These are phyloP conservation scores for Potentilla sterilis DNA, from an alignment of 306 rosid species.

Conservation along the genomic window DNA sequence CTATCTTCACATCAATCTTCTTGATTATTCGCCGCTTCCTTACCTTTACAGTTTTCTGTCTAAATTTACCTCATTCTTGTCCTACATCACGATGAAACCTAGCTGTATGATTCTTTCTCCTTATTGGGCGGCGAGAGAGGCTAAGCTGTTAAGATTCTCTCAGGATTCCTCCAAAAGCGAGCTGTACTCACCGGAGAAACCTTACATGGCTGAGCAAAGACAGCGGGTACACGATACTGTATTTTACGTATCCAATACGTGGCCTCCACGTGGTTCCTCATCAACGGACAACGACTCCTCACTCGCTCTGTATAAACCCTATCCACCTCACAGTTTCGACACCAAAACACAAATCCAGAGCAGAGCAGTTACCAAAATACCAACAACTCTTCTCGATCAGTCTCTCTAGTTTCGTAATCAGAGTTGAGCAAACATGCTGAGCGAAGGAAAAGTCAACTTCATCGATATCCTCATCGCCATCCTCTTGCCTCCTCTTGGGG, in stretches of 20 bases:
- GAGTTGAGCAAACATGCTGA: conserved; percentile 30
- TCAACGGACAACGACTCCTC: background rate
- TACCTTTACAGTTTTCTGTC: too few species aligned
- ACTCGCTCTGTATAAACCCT: background rate
- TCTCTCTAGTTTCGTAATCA: background rate
- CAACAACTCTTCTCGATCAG: background rate
- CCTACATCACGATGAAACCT: background rate
- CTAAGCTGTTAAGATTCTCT: background rate
- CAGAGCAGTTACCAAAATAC: background rate
- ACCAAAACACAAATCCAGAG: background rate
- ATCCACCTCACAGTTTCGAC: background rate
- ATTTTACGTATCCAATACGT: background rate
- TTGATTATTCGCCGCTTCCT: too few species aligned
- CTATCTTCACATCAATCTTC: too few species aligned
- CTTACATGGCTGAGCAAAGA: background rate
- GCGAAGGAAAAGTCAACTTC: conserved; percentile 45
- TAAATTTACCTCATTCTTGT: too few species aligned
- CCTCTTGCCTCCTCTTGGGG: conserved; percentile 86
- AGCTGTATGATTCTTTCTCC: conserved; percentile 4
- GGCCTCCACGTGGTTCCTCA: background rate
- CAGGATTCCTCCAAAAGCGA: background rate
- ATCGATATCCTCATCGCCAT: conserved; percentile 73
- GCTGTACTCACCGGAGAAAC: background rate
- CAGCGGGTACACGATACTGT: background rate
- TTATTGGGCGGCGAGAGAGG: background rate